A percentile compares a stretch with the other conserved stretches of the same genome.
Evolutionary conservation across 2,329 filamentous ascomycete genomes (phyloP).

Genomic region (Neoarthrinium moseri): DNA sequence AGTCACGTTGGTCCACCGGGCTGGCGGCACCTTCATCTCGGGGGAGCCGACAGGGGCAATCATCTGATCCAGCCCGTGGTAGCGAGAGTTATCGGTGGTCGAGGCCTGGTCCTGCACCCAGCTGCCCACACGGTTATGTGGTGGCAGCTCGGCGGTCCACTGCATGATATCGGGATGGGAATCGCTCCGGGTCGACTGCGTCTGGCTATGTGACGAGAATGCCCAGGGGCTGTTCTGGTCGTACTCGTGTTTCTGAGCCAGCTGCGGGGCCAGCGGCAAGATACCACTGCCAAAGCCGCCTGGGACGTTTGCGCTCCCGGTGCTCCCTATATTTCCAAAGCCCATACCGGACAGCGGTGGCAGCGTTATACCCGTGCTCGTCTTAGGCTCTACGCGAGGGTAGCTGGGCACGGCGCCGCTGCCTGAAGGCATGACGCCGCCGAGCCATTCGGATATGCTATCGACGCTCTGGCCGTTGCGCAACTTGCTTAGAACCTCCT

Average conservation of each 20-base stretch:
- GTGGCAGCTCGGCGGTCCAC: conserved; percentile 42
- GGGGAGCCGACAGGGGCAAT: conserved; percentile 44
- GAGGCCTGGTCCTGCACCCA: conserved; percentile 47
- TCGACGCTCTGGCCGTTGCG: conserved; percentile 55
- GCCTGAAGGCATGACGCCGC: conserved; percentile 27
- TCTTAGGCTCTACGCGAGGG: conserved; percentile 9
- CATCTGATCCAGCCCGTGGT: conserved; percentile 45
- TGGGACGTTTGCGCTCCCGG: neutral
- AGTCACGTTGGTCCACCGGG: conserved; percentile 62
- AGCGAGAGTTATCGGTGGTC: conserved; percentile 27
- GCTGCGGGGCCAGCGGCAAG: conserved; percentile 31
- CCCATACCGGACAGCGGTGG: conserved; percentile 22
- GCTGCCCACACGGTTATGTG: conserved; percentile 45
- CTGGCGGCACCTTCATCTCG: conserved; percentile 39
- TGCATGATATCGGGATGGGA: conserved; percentile 46
- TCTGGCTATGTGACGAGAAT: conserved; percentile 45
- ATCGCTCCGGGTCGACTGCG: conserved; percentile 43
- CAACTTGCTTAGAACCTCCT: conserved; percentile 53
- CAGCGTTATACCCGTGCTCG: conserved; percentile 22
- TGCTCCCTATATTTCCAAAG: conserved; percentile 15
- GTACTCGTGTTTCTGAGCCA: conserved; percentile 33
- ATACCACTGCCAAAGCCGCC: conserved; percentile 23
- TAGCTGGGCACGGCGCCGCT: conserved; percentile 24
- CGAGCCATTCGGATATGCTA: conserved; percentile 55
- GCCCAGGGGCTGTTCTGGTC: conserved; percentile 49